Conservation (phyloP, 345 rosid species). For the Dovyalis caffra region DNA sequence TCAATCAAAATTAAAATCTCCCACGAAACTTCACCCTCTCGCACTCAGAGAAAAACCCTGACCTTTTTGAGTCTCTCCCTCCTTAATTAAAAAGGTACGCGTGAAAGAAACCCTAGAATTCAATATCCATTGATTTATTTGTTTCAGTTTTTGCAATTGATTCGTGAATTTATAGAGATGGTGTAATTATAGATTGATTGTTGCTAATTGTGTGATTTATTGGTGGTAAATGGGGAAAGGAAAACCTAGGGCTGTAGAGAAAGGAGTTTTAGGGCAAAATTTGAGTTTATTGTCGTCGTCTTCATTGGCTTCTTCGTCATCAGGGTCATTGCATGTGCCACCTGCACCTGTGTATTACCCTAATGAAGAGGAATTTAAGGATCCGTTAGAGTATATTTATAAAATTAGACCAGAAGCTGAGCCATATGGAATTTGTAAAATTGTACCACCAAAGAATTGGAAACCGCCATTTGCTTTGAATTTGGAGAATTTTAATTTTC, state of each 20-base stretch:
- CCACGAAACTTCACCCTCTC: constrained; percentile 1
- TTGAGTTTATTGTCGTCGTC: constrained; percentile 21
- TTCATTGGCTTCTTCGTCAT: background rate
- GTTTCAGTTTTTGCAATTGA: background rate
- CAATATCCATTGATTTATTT: background rate
- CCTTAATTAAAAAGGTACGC: background rate
- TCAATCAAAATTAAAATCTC: background rate
- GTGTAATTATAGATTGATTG: background rate
- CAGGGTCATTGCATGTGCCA: constrained; percentile 46
- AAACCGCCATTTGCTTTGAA: constrained; percentile 77
- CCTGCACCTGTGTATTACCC: constrained; percentile 80
- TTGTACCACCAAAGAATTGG: constrained; percentile 83
- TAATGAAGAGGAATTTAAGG: constrained; percentile 72
- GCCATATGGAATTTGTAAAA: constrained; percentile 85
- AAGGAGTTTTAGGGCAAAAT: constrained; percentile 59
- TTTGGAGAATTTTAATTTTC: constrained; percentile 62
- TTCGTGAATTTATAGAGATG: background rate
- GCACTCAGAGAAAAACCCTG: background rate
- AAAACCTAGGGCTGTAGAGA: constrained; percentile 78
- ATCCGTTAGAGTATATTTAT: constrained; percentile 74
- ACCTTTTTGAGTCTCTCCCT: background rate
- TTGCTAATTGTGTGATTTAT: background rate
- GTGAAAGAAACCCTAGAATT: constrained; percentile 7
- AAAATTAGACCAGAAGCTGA: constrained; percentile 91
- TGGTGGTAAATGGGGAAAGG: constrained; percentile 79